Evolutionary conservation across 176 grass and related monocot species (phyloP).

Genomic region (Zoysia japonica): DNA sequence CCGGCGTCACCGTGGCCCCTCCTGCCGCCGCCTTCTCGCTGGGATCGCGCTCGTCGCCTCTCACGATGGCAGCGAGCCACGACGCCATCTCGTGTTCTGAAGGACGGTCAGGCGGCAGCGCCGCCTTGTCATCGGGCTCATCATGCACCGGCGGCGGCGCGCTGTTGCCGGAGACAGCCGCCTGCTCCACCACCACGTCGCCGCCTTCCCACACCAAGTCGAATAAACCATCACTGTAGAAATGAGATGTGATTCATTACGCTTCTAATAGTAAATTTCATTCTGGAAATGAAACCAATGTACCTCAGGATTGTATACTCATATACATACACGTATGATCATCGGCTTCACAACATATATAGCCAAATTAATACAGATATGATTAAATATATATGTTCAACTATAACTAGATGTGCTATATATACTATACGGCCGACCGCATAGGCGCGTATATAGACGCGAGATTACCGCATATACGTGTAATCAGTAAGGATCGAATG

Average conservation of each 20-base stretch:
- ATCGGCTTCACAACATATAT: too few species aligned
- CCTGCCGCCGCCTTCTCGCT: neutral
- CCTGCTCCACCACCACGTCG: neutral
- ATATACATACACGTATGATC: too few species aligned
- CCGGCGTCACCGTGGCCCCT: too few species aligned
- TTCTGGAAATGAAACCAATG: too few species aligned
- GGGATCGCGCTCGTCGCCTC: neutral
- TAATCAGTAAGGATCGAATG: neutral
- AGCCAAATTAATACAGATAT: too few species aligned
- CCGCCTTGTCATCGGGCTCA: neutral
- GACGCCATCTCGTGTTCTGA: constrained; percentile 14
- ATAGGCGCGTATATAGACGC: neutral
- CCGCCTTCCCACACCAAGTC: neutral
- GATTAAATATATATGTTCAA: too few species aligned
- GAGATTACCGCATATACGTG: neutral
- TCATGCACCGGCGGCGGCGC: neutral
- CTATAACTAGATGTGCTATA: too few species aligned
- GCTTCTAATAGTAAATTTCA: too few species aligned
- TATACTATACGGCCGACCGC: too few species aligned
- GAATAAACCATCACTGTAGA: neutral
- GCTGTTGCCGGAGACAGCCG: neutral
- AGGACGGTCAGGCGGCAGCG: neutral
- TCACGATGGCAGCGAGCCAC: neutral
- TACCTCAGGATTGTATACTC: too few species aligned
- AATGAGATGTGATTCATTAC: neutral